Percentiles rank a stretch among this genome's conserved stretches.
Conservation (phyloP, 345 rosid species). For the Heritiera fomes region DNA sequence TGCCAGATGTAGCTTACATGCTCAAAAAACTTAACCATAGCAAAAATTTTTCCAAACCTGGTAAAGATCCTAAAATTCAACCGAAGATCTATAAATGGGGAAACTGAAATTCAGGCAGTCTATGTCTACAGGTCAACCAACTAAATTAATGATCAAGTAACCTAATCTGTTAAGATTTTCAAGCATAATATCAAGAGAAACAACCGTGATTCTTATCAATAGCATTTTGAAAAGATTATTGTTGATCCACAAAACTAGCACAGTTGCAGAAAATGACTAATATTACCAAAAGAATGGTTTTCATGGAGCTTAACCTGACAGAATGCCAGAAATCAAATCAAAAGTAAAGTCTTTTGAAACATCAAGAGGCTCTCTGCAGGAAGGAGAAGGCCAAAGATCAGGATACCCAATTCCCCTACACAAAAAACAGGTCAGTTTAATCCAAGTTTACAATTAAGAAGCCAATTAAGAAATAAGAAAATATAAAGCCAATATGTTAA, state of each 20-base stretch:
- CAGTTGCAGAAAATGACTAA: constrained; percentile 13
- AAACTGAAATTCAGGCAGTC: not conserved
- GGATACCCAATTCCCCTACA: constrained; percentile 95
- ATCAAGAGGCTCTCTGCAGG: constrained; percentile 97
- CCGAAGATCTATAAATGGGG: not conserved
- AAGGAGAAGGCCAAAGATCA: constrained; percentile 85
- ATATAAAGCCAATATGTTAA: not conserved
- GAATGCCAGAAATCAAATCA: constrained; percentile 78
- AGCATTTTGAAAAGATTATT: not conserved
- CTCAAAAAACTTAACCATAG: not conserved
- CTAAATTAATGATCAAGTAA: not conserved
- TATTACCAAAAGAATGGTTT: not conserved
- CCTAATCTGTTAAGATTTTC: not conserved
- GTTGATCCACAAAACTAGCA: not conserved
- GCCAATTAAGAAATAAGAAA: constrained; percentile 5
- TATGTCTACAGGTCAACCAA: not conserved
- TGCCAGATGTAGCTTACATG: not conserved
- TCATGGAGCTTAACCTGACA: constrained; percentile 52
- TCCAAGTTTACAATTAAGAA: not conserved
- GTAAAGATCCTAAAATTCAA: not conserved
- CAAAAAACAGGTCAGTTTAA: constrained; percentile 28
- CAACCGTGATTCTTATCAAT: constrained; percentile 8
- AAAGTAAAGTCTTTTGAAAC: constrained; percentile 78
- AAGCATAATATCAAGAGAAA: not conserved
- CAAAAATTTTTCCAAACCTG: not conserved